Base-by-base conservation (phyloP, 2,329 filamentous ascomycete species). In the Arthrobotrys sinensis region DNA sequence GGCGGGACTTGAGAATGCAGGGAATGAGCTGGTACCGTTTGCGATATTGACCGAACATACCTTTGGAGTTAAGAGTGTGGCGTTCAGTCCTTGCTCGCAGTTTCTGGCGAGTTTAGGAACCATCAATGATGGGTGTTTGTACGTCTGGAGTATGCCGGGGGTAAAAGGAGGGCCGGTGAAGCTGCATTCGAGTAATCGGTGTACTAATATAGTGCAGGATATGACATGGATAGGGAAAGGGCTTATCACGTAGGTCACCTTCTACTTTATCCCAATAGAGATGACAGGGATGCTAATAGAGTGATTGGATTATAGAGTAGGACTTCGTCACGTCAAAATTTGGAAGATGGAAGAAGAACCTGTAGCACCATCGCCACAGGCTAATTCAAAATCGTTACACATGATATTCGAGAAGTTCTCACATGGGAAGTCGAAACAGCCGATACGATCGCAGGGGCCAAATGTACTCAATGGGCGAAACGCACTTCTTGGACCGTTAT, bases 61-160 rank as follows among this genome's bases (percentile, higher is more conserved):
- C 0, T 96, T 93, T 84, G 96, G 96, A 5, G 93, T 99, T 36
- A 91, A 91, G 75, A 92, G 92, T 40, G 90, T 99, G 38, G 92
- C 94, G 1, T 99, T 97, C 88, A 97, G 94, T 79, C 88, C 91
- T 0, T 93, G 97, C 83, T 93, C 92, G 11, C 91, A 89, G 80
- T 97, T 92, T 84, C 88, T 99, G 38, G 96, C 96, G 1, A 97
- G 94, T 19, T 87, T 99, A 11, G 96, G 96, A 32, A 90, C 92
- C 16, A 89, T 92, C 69, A 97, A 97, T 83, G 96, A 99, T 84
- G 95, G 95, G 0, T 98, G 96, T 83, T 87, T 99, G 19, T 97
- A 95, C 83, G 88, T 98, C 32, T 98, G 95, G 94, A 80, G 94
- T 96, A 82, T 86, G 79, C 79, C 76, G 46, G 76, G 63, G 6